Base-by-base conservation (phyloP, 371 early-diverging fungal species). In the Mortierella sp. region DNA sequence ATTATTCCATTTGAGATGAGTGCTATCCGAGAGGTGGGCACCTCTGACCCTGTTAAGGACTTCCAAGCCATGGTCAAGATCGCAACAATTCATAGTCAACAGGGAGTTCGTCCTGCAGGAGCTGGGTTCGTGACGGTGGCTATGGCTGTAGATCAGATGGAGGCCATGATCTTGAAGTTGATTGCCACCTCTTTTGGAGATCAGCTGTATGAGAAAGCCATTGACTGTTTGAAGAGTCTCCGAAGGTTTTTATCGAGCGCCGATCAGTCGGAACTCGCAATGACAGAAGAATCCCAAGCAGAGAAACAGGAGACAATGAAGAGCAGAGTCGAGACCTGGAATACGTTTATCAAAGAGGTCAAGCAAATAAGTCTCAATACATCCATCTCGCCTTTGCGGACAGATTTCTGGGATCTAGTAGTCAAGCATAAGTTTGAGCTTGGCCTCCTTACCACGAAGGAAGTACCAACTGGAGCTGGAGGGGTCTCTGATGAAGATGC, bases 141-240 rank as follows among this genome's bases (percentile, higher is more conserved):
- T 4, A 49, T 67, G 78, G 92, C 92, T 6, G 88, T 91, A 30
- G 76, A 84, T 32, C 88, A 90, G 77, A 89, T 94, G 91, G 57
- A 84, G 26, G 72, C 70, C 3, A 83, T 88, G 62, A 87, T 92
- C n/a, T 37, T 78, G 0, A 67, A 83, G 20, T 71, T 91, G 22
- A 84, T 91, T 5, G 60, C 86, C 9, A 73, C 77, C 0, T 91
- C 92, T 3, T 89, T 91, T 77, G 90, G 88, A n/a, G 80, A 87
- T 43, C 85, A 86, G 62, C 72, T 87, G 43, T 91, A 88, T 61
- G 79, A 73, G 10, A 88, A 88, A 64, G 91, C 89, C 0, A 59
- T 88, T 20, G 77, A 86, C 1, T 91, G 90, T 70, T 71, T 94
- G 12, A 70, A 77, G 60, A 86, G 83, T 1, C 69, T 94, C 16